phyloP scores from a whole-genome alignment of 768 basidiomycete species.

The Cystobasidium ongulense region DNA sequence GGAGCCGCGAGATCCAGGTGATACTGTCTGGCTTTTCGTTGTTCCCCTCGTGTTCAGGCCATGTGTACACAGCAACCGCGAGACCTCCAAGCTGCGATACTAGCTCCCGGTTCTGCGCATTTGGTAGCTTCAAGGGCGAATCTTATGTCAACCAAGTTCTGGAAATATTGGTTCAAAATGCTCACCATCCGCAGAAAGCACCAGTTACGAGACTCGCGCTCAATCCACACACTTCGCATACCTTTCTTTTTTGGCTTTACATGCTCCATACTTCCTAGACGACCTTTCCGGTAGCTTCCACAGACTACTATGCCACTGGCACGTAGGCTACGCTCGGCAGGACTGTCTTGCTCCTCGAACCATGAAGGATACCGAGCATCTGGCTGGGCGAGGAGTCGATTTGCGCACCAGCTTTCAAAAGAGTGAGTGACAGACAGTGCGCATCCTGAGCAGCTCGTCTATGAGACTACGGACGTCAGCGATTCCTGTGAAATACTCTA shows the following conservation, averaged over 20 bases:
- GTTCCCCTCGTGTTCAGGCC: not conserved
- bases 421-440: conserved; percentile 19
- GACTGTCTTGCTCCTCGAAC: not conserved
- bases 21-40: not conserved
- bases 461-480: not conserved
- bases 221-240: conserved; percentile 26
- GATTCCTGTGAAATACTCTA: no score
- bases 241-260: conserved; percentile 26
- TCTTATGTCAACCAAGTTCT: not conserved
- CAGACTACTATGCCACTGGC: not conserved
- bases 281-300: conserved; percentile 20
- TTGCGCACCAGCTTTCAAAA: conserved; percentile 10
- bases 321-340: not conserved
- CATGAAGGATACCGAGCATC: not conserved
- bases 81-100: not conserved
- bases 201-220: conserved; percentile 17
- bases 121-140: not conserved
- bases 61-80: not conserved
- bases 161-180: not conserved
- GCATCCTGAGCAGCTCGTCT: conserved; percentile 24
- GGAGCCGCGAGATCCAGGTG: conserved; percentile 14
- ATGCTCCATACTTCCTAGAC: conserved; percentile 14
- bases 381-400: not conserved
- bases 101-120: not conserved
- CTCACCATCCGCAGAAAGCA: conserved; percentile 16